These are phyloP conservation scores for Penicillium simplicissimum DNA, from an alignment of 495 filamentous ascomycete genomes.

Conservation along the genomic window DNA sequence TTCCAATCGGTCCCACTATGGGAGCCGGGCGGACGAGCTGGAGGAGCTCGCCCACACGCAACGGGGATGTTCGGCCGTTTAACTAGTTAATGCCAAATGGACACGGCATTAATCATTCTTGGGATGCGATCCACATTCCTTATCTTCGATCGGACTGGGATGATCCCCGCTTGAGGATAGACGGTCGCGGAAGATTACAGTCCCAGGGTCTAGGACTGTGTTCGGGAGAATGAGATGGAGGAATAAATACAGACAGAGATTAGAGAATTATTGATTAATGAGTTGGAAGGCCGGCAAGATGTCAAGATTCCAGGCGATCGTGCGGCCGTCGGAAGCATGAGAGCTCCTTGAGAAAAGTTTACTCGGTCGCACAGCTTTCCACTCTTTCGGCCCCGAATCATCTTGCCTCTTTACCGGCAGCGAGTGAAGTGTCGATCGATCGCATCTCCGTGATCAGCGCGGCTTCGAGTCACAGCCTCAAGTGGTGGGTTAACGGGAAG, in stretches of 20 bases:
- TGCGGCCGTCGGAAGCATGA: not conserved
- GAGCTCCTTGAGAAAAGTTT: not conserved
- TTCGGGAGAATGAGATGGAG: too few species aligned
- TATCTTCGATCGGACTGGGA: constrained; percentile 1
- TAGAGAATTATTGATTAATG: too few species aligned
- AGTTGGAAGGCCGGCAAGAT: too few species aligned
- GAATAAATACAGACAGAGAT: too few species aligned
- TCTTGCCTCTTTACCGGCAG: not conserved
- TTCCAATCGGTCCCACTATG: not conserved
- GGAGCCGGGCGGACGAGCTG: not conserved
- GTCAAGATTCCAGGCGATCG: not conserved
- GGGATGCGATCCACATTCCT: constrained; percentile 9
- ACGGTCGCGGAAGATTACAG: not conserved
- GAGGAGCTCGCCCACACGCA: not conserved
- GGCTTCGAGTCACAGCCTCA: constrained; percentile 3
- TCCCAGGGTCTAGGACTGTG: not conserved
- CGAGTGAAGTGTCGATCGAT: constrained; percentile 13
- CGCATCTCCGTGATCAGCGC: constrained; percentile 20
- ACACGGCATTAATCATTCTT: not conserved
- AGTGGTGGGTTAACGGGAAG: constrained; percentile 6
- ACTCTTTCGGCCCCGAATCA: not conserved
- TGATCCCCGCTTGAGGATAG: constrained; percentile 3
- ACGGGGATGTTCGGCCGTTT: not conserved
- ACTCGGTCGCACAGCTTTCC: not conserved
- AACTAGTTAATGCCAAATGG: too few species aligned